Evolutionary conservation across 306 rosid species (phyloP), one percentile per base, ranked within the genome.

Genomic region (Malus orientalis): DNA sequence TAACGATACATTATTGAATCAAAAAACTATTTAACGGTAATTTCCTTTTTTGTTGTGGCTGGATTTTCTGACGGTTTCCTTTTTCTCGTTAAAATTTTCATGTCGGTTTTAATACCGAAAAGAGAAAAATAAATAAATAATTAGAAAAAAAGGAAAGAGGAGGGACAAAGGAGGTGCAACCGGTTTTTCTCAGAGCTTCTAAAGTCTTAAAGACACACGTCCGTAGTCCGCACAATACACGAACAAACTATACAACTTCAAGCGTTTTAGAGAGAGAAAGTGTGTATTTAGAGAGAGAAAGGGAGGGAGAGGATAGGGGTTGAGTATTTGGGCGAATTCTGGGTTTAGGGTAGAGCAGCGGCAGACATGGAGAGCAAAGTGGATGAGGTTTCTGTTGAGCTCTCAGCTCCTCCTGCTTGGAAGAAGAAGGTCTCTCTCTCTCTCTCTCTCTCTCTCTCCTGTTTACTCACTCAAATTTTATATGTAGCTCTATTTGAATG

Each of bases 401-500:
- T 94, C 32, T 84, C 91, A n/a, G 98, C 98, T 62, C 97, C 98
- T 85, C 69, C 87, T 76, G 61, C 91, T 77, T 94, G 98, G 98
- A 90, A 89, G 85, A 94, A 94, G 87, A 84, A 90, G 98, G 98
- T 94, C 54, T 75, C 76, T 78, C 68, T 44, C 58, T 47, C 73
- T 70, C 75, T 76, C 65, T 20, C 6, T 20, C 3, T 1, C 2
- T 40, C 16, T 36, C 51, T 33, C 23, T 54, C 30, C 15, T 19
- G 22, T 36, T n/a, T 3, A 29, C 6, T 20, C 3, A 0, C 2
- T 40, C 16, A 15, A 3, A 15, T 49, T 62, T 76, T 10, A n/a
- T 15, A 47, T 11, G 22, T 22, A 60, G 16, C 38, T 29, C 13
- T 42, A 11, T 75, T 75, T 33, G 7, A 22, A 5, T 67, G 66